Evolutionary conservation across 2,329 filamentous ascomycete species (phyloP), one percentile per base, ranked within the genome.

Genomic region (Penicillium concentricum): DNA sequence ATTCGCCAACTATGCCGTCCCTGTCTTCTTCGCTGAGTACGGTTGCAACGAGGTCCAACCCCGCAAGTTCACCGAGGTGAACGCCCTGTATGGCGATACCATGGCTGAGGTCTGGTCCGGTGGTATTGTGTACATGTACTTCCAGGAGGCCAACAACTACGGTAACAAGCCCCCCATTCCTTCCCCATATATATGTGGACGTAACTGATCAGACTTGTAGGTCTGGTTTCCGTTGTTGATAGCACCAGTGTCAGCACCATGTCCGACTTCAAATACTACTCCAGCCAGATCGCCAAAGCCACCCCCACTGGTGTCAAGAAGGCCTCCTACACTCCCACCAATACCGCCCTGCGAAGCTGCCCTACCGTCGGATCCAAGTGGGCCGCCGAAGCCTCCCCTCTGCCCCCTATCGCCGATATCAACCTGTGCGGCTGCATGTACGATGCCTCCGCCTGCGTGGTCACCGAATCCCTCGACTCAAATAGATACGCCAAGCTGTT

Each of bases 121-220:
- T 65, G 93, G 92, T 76, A 95, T 97, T 64, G 91, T 97, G 72
- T 97, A 97, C 84, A 94, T 96, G 91, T 97, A 92, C 81, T 92
- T 91, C 80, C 83, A 96, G 79, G 91, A 96, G 75, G 78, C 76
- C 51, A 97, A 97, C 79, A 81, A 96, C 74, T 70, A 64, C 44
- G 67, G 66, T 67, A 55, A 41, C 65, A 35, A 12, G 26, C 24
- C 24, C n/a, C n/a, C 2, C 2, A 10, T 8, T 30, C 6, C n/a
- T 39, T 34, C 4, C 30, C 16, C 5, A 0, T 12, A 16, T n/a
- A 34, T 22, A 34, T 34, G 13, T 15, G 5, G 9, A 18, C 18
- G 16, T 16, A 4, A 16, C 37, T 49, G 12, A 55, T 37, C 10
- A 12, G 7, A 37, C 20, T 96, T 88, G 67, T 81, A 78, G 69